A percentile compares a stretch with the other conserved stretches of the same genome.
phyloP scores from a whole-genome alignment of 208 protist species.

The Trypanosoma rangeli region DNA sequence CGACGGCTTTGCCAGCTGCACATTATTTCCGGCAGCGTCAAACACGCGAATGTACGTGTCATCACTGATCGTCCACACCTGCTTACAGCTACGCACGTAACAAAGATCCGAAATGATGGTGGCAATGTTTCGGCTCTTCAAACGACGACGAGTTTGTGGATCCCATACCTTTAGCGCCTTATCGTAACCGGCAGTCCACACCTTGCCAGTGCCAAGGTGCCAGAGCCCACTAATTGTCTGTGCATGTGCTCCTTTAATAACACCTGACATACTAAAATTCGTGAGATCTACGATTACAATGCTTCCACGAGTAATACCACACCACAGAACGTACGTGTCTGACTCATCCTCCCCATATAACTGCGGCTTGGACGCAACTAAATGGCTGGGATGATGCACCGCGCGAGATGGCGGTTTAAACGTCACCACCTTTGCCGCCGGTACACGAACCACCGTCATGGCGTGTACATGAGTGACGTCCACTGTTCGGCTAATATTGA shows the following conservation, averaged over 20 bases:
- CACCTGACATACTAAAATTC: constrained; percentile 39
- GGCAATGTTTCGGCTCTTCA: constrained; percentile 84
- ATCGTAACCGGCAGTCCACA: constrained; percentile 85
- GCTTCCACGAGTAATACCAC: constrained; percentile 67
- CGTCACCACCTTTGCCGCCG: constrained; percentile 46
- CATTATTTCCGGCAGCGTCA: constrained; percentile 74
- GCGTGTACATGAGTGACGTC: constrained; percentile 80
- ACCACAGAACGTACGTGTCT: constrained; percentile 67
- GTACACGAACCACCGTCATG: constrained; percentile 78
- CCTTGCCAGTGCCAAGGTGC: constrained; percentile 66
- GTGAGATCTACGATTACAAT: constrained; percentile 74
- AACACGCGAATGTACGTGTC: constrained; percentile 83
- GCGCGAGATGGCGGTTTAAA: constrained; percentile 51
- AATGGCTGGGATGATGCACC: constrained; percentile 14
- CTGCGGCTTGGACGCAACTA: not conserved
- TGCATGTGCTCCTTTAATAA: constrained; percentile 66
- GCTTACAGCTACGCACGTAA: constrained; percentile 49
- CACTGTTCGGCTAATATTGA: constrained; percentile 50
- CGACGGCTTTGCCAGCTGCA: constrained; percentile 32
- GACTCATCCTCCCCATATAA: constrained; percentile 15
- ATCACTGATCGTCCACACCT: constrained; percentile 80
- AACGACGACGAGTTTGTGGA: constrained; percentile 65
- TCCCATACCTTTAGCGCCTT: constrained; percentile 87
- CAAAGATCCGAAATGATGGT: constrained; percentile 71
- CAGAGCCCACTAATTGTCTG: constrained; percentile 77